These are phyloP conservation scores for Rhodamnia argentea DNA, from an alignment of 345 rosid genomes.

Conservation along the genomic window DNA sequence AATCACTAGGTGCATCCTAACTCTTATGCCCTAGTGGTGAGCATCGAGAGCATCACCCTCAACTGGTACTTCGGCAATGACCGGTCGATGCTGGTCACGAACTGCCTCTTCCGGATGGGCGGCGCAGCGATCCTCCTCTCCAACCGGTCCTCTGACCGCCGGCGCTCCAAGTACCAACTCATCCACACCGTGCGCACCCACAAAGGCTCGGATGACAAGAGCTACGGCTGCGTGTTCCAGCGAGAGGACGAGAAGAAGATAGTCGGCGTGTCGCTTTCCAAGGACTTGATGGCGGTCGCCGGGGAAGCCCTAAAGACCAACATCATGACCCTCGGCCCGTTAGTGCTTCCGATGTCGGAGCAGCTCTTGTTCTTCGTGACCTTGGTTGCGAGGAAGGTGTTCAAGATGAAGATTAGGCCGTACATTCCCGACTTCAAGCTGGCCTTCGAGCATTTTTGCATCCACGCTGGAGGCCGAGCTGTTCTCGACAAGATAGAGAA, in stretches of 20 bases:
- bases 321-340: slow-evolving; percentile 53
- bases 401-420: slow-evolving; percentile 35
- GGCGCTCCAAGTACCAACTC: slow-evolving; percentile 39
- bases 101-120: slow-evolving; percentile 42
- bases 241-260: slow-evolving; percentile 33
- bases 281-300: slow-evolving; percentile 44
- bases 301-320: slow-evolving; percentile 52
- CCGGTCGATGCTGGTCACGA: slow-evolving; percentile 45
- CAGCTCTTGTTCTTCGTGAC: slow-evolving; percentile 32
- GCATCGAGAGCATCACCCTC: slow-evolving; percentile 40
- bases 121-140: slow-evolving; percentile 51
- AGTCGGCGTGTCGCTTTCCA: slow-evolving; percentile 42
- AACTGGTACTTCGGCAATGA: slow-evolving; percentile 39
- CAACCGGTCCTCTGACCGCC: slow-evolving; percentile 26
- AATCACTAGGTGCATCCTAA: slow-evolving; percentile 25
- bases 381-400: slow-evolving; percentile 24
- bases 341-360: slow-evolving; percentile 53
- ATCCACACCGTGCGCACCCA: slow-evolving; percentile 45
- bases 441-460: slow-evolving; percentile 72
- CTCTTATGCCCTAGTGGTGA: slow-evolving; percentile 51
- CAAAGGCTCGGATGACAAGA: slow-evolving; percentile 38
- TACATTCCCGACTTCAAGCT: slow-evolving; percentile 60
- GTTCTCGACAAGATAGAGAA: slow-evolving; percentile 63
- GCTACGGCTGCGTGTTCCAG: slow-evolving; percentile 41
- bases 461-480: slow-evolving; percentile 59